Percentiles rank a stretch among this genome's conserved stretches.
These are phyloP conservation scores for Rosa lucieae DNA, from an alignment of 306 rosid genomes.

Conservation along the genomic window DNA sequence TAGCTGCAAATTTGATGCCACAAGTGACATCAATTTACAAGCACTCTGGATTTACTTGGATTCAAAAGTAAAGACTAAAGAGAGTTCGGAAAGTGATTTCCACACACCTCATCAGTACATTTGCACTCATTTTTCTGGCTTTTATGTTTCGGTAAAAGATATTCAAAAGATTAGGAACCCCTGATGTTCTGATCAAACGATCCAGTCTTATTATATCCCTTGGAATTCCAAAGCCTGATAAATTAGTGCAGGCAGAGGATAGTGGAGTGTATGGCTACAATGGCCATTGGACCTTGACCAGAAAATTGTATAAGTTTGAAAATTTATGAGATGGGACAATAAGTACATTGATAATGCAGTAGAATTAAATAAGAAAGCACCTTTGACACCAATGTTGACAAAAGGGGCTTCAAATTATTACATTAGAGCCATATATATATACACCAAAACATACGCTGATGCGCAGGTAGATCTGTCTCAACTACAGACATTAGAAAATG, in stretches of 20 bases:
- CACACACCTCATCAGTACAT: not conserved
- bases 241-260: not conserved
- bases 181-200: not conserved
- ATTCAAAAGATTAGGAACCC: no score
- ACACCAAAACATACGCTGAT: not conserved
- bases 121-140: not conserved
- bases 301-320: not conserved
- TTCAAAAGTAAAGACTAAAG: not conserved
- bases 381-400: slow-evolving; percentile 12
- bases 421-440: not conserved
- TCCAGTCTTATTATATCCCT: not conserved
- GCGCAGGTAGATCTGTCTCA: no score
- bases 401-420: not conserved
- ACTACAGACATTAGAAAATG: slow-evolving; percentile 9
- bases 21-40: not conserved
- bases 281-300: not conserved
- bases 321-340: not conserved
- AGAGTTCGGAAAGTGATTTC: not conserved
- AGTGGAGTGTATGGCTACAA: not conserved
- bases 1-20: not conserved
- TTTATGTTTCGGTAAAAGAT: no score
- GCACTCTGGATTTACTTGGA: not conserved
- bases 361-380: not conserved
- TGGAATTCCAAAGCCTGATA: not conserved
- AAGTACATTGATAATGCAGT: not conserved